Percentiles rank a stretch among this genome's conserved stretches.
Conservation (phyloP, 2,329 filamentous ascomycete species). For the Hypoxylon sp. region DNA sequence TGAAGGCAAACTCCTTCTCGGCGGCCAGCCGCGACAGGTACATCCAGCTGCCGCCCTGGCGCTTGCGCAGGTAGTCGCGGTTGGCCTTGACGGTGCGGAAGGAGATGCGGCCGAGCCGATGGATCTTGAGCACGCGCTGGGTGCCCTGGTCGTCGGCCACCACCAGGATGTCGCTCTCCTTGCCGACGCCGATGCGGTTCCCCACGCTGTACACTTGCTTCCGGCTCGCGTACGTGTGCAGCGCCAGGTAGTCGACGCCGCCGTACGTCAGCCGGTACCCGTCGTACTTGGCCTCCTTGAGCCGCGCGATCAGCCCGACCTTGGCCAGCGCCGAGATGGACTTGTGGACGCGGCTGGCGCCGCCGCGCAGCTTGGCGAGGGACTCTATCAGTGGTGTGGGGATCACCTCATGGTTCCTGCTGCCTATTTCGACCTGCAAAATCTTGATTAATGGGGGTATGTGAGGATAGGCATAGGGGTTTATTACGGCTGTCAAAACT, state of each 20-base stretch:
- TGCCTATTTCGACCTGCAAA: constrained; percentile 87
- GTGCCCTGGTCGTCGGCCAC: constrained; percentile 84
- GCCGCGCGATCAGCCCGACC: constrained; percentile 87
- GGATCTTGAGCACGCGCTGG: constrained; percentile 93
- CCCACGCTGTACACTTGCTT: constrained; percentile 91
- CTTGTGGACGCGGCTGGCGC: constrained; percentile 83
- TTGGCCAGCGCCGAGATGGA: constrained; percentile 94
- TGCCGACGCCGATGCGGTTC: constrained; percentile 94
- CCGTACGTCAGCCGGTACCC: constrained; percentile 97
- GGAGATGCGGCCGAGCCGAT: constrained; percentile 93
- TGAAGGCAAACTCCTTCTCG: constrained; percentile 94
- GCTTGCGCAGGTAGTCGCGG: constrained; percentile 86
- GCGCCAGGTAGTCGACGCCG: constrained; percentile 95
- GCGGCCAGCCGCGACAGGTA: constrained; percentile 95
- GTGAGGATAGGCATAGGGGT: constrained; percentile 40
- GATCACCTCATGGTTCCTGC: constrained; percentile 96
- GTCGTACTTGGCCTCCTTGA: constrained; percentile 97
- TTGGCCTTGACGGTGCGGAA: constrained; percentile 97
- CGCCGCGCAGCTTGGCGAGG: constrained; percentile 84
- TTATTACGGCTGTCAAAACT: constrained; percentile 87
- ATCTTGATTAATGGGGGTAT: constrained; percentile 48
- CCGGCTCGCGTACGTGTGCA: constrained; percentile 87
- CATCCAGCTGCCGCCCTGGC: constrained; percentile 89
- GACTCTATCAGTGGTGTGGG: constrained; percentile 90
- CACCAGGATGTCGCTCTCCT: constrained; percentile 97